Base-by-base conservation (phyloP, 2,329 filamentous ascomycete genomes). In the Helotiales sp. region DNA sequence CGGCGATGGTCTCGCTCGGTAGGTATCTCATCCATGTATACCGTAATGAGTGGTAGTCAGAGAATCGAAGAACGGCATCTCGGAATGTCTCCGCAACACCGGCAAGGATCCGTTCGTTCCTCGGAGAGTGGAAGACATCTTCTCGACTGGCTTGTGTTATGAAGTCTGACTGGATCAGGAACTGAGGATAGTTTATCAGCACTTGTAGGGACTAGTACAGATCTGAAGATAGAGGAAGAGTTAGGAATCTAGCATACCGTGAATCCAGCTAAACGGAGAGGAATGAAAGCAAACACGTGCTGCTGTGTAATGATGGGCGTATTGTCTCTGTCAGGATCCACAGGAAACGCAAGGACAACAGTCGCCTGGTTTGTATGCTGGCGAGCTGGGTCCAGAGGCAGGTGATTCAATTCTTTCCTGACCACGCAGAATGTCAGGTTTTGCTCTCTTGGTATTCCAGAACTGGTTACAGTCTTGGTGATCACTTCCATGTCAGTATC, bases 271-370 rank as follows among this genome's bases (percentile, higher is more conserved):
- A n/a, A 53, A 29, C 59, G 33, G 46, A 67, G 30, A n/a, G 65
- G 65, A 36, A 67, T 57, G 58, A 65, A 67, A 6, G 65, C 63
- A 52, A 56, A 63, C 5, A 58, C 40, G 44, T 57, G 25, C 31
- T 64, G 62, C 9, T n/a, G 24, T 8, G 36, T 30, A 25, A 59
- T 59, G 17, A 55, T 15, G 44, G 57, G 55, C 13, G n/a, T n/a
- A 30, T 19, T 17, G 7, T 34, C 12, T 40, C 25, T 27, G 13
- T 48, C 24, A 30, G 46, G 27, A 42, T 60, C 25, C 17, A 60
- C 19, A 24, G 66, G 67, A 30, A 70, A 69, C 1, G 65, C 68
- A 4, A 70, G 52, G n/a, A 64, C 54, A 17, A 66, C 17, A 40
- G 36, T 40, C 17, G 36, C n/a, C 55, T 48, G 29, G 30, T 48